Percentiles rank a stretch among this genome's conserved stretches.
phyloP scores from a whole-genome alignment of 179 eudicot genomes.

The Drosera spatulata region DNA sequence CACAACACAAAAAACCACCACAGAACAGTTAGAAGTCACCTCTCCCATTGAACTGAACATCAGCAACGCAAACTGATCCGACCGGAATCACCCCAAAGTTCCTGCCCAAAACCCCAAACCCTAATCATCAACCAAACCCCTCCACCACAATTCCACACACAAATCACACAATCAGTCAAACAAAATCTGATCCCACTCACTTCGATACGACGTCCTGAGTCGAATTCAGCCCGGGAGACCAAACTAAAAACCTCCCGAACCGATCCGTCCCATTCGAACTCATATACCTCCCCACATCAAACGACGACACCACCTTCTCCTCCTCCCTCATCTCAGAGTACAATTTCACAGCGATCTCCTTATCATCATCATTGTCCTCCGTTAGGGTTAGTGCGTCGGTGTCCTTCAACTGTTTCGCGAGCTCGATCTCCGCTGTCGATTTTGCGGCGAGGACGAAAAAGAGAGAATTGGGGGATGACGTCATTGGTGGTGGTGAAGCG shows the following conservation, averaged over 20 bases:
- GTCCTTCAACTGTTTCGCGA: conserved; percentile 29
- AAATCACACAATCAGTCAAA: not conserved
- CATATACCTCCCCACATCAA: conserved; percentile 32
- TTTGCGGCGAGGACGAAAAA: conserved; percentile 46
- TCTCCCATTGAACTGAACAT: conserved; percentile 82
- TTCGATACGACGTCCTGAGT: conserved; percentile 82
- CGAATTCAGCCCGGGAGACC: conserved; percentile 65
- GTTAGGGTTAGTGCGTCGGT: conserved; percentile 33
- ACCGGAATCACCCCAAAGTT: conserved; percentile 66
- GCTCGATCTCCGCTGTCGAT: conserved; percentile 39
- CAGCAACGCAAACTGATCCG: conserved; percentile 83
- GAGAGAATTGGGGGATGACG: not conserved
- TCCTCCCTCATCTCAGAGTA: conserved; percentile 26
- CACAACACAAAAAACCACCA: not conserved
- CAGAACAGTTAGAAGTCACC: conserved; percentile 24
- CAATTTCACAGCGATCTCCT: conserved; percentile 20
- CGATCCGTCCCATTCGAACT: conserved; percentile 40
- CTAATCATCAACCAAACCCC: not conserved
- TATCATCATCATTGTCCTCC: conserved; percentile 10
- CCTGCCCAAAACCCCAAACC: conserved; percentile 19
- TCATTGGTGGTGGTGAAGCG: too few species aligned
- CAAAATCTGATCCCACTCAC: conserved; percentile 20
- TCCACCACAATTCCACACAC: too few species aligned
- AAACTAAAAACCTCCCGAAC: conserved; percentile 63
- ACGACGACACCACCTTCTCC: conserved; percentile 17